phyloP scores from a whole-genome alignment of 495 filamentous ascomycete genomes.

The Emericellopsis terricola region DNA sequence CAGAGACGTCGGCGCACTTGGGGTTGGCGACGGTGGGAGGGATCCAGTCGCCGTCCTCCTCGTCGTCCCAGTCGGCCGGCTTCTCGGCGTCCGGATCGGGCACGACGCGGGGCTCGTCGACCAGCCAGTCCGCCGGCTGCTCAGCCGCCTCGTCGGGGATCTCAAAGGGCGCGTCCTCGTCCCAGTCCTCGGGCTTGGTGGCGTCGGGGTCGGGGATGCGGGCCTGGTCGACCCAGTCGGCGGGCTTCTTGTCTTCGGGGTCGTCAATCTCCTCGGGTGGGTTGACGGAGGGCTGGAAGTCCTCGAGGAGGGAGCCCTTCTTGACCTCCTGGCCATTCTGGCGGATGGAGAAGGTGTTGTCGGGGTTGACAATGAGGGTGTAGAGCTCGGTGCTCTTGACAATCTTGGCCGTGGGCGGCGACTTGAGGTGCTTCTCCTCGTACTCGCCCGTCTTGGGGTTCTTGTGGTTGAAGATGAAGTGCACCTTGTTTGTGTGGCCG shows the following conservation, averaged over 20 bases:
- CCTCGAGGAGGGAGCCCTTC: slow-evolving; percentile 81
- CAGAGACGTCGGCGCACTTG: slow-evolving; percentile 84
- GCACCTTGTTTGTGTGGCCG: slow-evolving; percentile 97
- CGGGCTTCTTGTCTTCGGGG: slow-evolving; percentile 85
- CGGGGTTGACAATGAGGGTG: slow-evolving; percentile 85
- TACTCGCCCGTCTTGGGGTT: slow-evolving; percentile 99
- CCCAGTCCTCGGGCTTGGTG: slow-evolving; percentile 95
- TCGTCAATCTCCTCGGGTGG: slow-evolving; percentile 94
- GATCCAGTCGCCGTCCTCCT: slow-evolving; percentile 98
- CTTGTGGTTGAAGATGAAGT: slow-evolving; percentile 99
- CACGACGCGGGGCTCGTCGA: slow-evolving; percentile 68
- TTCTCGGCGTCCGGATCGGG: slow-evolving; percentile 95
- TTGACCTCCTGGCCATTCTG: slow-evolving; percentile 74
- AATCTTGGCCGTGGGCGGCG: slow-evolving; percentile 68
- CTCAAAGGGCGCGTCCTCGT: slow-evolving; percentile 95
- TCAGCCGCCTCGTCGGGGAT: slow-evolving; percentile 84
- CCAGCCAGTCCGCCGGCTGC: slow-evolving; percentile 91
- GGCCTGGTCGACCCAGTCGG: slow-evolving; percentile 86
- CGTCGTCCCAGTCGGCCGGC: slow-evolving; percentile 99
- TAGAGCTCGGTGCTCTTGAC: slow-evolving; percentile 85
- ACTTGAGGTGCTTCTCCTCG: slow-evolving; percentile 96
- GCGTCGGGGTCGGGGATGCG: slow-evolving; percentile 85
- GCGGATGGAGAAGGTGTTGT: slow-evolving; percentile 86
- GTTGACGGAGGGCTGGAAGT: slow-evolving; percentile 88
- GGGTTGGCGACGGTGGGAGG: slow-evolving; percentile 87